Percentiles rank a stretch among this genome's conserved stretches.
phyloP scores from a whole-genome alignment of 2,329 filamentous ascomycete species.

The Gnomoniopsis smithogilvyi region DNA sequence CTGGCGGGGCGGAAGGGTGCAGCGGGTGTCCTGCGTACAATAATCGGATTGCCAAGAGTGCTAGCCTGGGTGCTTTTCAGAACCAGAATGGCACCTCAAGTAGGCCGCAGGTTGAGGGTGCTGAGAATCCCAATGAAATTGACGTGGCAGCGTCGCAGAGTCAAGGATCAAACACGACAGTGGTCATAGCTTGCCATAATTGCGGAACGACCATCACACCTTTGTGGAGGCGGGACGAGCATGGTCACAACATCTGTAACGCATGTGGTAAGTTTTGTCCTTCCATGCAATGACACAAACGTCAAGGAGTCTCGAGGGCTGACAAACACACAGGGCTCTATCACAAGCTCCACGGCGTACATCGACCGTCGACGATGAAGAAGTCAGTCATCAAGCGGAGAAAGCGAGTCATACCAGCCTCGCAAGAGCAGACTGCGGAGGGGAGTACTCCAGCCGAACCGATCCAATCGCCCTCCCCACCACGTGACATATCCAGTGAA shows the following conservation, averaged over 20 bases:
- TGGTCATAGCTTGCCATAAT: conserved; percentile 92
- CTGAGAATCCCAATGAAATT: conserved; percentile 41
- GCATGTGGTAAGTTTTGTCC: conserved; percentile 77
- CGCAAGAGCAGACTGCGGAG: conserved; percentile 41
- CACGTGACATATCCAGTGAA: conserved; percentile 34
- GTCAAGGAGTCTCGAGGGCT: conserved; percentile 15
- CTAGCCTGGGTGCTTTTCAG: conserved; percentile 62
- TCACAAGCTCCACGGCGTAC: conserved; percentile 91
- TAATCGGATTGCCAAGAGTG: conserved; percentile 88
- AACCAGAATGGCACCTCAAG: conserved; percentile 28
- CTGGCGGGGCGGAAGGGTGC: conserved; percentile 90
- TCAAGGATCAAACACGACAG: conserved; percentile 47
- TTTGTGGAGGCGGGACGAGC: conserved; percentile 90
- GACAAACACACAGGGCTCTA: conserved; percentile 67
- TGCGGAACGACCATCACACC: conserved; percentile 96
- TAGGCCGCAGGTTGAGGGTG: conserved; percentile 21
- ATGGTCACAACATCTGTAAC: conserved; percentile 96
- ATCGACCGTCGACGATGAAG: conserved; percentile 97
- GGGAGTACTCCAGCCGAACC: conserved; percentile 45
- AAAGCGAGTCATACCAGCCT: conserved; percentile 87
- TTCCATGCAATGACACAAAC: background rate
- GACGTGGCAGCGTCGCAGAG: conserved; percentile 46
- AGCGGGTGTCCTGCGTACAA: conserved; percentile 97
- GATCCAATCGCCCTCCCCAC: conserved; percentile 39
- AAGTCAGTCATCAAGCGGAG: conserved; percentile 94